These are phyloP conservation scores for Pichia scutulata DNA, from an alignment of 805 yeast genomes.

Conservation along the genomic window DNA sequence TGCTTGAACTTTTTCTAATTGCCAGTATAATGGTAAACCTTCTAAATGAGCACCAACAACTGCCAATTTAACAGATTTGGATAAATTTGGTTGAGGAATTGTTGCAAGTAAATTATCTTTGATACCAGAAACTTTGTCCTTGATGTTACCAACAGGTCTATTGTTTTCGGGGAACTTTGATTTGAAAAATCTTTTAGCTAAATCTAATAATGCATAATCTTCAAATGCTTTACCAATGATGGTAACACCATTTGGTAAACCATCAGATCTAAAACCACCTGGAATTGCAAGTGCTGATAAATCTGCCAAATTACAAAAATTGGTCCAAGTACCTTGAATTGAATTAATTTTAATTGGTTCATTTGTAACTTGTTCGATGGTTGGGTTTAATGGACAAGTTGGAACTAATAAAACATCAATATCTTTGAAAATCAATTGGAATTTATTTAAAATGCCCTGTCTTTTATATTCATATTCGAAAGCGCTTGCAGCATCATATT, in stretches of 20 bases:
- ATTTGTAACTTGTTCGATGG: conserved; percentile 57
- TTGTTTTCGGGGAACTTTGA: conserved; percentile 34
- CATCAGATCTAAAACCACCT: conserved; percentile 80
- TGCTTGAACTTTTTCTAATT: conserved; percentile 78
- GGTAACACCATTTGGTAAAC: conserved; percentile 87
- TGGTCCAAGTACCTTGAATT: conserved; percentile 95
- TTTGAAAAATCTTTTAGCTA: conserved; percentile 67
- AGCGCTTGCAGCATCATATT: conserved; percentile 72
- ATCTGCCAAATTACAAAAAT: conserved; percentile 92
- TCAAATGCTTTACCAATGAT: conserved; percentile 73
- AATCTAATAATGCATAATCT: conserved; percentile 80
- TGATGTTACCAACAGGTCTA: conserved; percentile 48
- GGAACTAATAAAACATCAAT: conserved; percentile 83
- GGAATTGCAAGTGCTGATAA: conserved; percentile 89
- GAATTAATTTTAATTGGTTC: conserved; percentile 86
- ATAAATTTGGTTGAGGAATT: conserved; percentile 38
- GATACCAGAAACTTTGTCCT: conserved; percentile 19
- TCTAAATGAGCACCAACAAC: conserved; percentile 95
- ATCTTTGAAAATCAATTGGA: conserved; percentile 43
- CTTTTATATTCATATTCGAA: conserved; percentile 84
- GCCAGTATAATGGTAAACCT: conserved; percentile 92
- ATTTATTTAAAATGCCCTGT: conserved; percentile 64
- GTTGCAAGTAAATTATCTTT: conserved; percentile 38
- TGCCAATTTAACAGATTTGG: conserved; percentile 57
- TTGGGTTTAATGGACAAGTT: conserved; percentile 89